Evolutionary conservation across 768 basidiomycete genomes (phyloP).

Genomic region (Amanita fuliginea): DNA sequence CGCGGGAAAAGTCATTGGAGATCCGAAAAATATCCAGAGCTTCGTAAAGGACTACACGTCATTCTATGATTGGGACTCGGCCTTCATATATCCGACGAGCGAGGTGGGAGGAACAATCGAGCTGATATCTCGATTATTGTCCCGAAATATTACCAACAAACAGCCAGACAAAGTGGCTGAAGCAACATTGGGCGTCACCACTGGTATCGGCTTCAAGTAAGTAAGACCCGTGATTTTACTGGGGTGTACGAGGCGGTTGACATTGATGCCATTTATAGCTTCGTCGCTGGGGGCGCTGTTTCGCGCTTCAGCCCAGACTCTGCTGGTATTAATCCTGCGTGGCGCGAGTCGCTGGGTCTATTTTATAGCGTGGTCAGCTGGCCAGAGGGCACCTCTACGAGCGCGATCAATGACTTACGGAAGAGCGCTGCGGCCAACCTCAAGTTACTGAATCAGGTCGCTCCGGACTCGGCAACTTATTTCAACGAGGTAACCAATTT

Average conservation of each 20-base stretch:
- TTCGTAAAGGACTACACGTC: conserved; percentile 12
- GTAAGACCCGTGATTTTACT: not conserved
- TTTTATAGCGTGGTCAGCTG: not conserved
- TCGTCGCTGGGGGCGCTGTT: conserved; percentile 12
- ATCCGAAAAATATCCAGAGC: not conserved
- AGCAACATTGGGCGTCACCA: conserved; percentile 12
- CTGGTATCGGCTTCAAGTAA: conserved; percentile 14
- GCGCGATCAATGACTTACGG: not conserved
- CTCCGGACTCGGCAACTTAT: not conserved
- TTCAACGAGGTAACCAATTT: not conserved
- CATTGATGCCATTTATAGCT: not conserved
- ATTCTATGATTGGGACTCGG: conserved; percentile 15
- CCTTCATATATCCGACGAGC: not conserved
- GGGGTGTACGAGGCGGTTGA: not conserved
- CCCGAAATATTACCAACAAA: conserved; percentile 15
- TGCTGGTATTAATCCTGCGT: not conserved
- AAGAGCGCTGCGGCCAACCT: not conserved
- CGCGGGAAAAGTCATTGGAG: not conserved
- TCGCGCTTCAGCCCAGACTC: not conserved
- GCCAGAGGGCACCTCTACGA: not conserved
- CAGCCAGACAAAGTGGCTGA: conserved; percentile 16
- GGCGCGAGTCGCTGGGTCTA: not conserved
- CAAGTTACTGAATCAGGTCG: not conserved
- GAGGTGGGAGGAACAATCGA: conserved; percentile 17
- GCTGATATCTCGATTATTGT: conserved; percentile 22